These are phyloP conservation scores for Trichoderma aggressivum DNA, from an alignment of 2,329 filamentous ascomycete species.

Conservation along the genomic window DNA sequence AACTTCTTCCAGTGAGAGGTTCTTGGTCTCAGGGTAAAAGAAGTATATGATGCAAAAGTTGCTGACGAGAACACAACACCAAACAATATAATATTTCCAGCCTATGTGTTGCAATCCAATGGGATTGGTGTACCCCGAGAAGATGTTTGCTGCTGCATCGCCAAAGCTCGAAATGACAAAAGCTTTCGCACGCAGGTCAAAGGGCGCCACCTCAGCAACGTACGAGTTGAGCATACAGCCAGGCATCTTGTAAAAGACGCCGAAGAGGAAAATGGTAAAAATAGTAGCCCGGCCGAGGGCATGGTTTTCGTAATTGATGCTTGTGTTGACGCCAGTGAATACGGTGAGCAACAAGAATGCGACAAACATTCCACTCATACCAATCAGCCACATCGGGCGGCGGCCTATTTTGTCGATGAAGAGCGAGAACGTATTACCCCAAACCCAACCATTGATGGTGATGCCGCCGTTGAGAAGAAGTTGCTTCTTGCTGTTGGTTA, in stretches of 20 bases:
- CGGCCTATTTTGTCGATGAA: conserved; percentile 11
- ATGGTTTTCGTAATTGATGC: not conserved
- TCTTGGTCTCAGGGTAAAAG: conserved; percentile 53
- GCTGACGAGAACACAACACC: conserved; percentile 14
- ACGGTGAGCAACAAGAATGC: conserved; percentile 9
- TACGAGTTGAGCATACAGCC: conserved; percentile 16
- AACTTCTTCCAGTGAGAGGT: conserved; percentile 23
- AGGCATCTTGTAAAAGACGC: conserved; percentile 14
- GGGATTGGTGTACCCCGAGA: conserved; percentile 9
- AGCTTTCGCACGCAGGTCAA: conserved; percentile 13
- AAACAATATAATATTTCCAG: conserved; percentile 25
- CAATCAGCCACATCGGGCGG: conserved; percentile 15
- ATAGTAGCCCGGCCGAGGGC: not conserved
- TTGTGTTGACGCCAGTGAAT: conserved; percentile 10
- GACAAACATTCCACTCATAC: conserved; percentile 15
- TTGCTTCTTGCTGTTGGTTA: not conserved
- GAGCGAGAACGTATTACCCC: not conserved
- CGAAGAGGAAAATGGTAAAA: conserved; percentile 16
- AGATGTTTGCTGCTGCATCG: conserved; percentile 12
- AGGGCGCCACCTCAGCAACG: conserved; percentile 12
- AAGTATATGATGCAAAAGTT: conserved; percentile 39
- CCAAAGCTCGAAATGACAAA: conserved; percentile 17
- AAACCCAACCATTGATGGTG: not conserved
- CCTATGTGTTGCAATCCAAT: not conserved
- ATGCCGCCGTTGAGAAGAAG: not conserved